These are phyloP conservation scores for Larix sibirica DNA, from an alignment of 83 land plant species.

Conservation along the genomic window DNA sequence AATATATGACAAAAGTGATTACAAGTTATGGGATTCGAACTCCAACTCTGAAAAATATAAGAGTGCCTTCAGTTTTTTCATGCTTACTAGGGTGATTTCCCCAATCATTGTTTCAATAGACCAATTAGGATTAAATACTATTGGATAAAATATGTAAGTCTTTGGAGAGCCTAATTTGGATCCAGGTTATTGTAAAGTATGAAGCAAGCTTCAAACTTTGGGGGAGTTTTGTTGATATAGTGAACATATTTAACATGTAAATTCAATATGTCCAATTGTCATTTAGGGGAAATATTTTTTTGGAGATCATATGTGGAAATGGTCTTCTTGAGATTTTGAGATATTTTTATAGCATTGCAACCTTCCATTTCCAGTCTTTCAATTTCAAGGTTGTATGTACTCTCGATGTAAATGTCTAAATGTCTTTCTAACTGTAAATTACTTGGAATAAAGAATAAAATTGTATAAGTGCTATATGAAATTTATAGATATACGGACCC, in stretches of 20 bases:
- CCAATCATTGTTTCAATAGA: background rate
- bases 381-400: too few species aligned
- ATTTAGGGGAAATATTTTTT: conserved; percentile 76
- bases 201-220: conserved; percentile 86
- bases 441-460: too few species aligned
- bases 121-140: conserved; percentile 52
- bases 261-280: conserved; percentile 60
- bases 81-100: background rate
- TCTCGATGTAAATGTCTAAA: too few species aligned
- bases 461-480: too few species aligned
- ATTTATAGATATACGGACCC: too few species aligned
- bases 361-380: conserved; percentile 92
- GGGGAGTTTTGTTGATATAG: conserved; percentile 80
- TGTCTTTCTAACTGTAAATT: too few species aligned
- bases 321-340: conserved; percentile 93
- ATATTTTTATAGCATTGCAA: conserved; percentile 81
- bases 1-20: too few species aligned
- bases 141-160: conserved; percentile 63
- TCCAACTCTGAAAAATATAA: background rate
- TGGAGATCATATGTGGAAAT: conserved; percentile 99
- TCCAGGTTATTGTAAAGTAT: conserved; percentile 65
- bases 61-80: background rate
- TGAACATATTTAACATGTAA: conserved; percentile 63
- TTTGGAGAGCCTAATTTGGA: conserved; percentile 77
- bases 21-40: too few species aligned